A percentile compares a stretch with the other conserved stretches of the same genome.
phyloP scores from a whole-genome alignment of 2,329 filamentous ascomycete genomes.

The Fusarium tricinctum region DNA sequence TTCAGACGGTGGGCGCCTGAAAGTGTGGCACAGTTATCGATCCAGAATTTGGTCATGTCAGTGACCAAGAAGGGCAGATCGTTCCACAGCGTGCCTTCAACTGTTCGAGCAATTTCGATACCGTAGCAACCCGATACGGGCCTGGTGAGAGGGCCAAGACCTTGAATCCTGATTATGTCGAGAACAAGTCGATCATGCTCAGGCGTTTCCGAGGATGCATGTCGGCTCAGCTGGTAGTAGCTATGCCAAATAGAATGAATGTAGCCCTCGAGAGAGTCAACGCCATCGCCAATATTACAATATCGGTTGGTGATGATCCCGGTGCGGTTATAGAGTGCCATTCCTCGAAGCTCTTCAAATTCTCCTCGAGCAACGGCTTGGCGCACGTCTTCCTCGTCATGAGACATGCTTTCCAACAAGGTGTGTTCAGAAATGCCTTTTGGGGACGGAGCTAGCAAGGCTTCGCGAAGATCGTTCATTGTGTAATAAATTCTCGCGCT shows the following conservation, averaged over 20 bases:
- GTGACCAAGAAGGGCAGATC: not conserved
- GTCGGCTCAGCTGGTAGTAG: not conserved
- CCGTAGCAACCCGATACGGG: not conserved
- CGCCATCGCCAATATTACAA: not conserved
- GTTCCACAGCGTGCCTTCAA: not conserved
- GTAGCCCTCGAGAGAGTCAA: not conserved
- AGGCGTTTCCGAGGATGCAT: not conserved
- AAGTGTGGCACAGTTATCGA: not conserved
- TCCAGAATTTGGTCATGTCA: not conserved
- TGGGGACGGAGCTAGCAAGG: not conserved
- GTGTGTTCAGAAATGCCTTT: not conserved
- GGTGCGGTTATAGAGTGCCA: not conserved
- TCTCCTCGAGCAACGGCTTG: not conserved
- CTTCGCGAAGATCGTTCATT: not conserved
- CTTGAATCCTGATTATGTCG: not conserved
- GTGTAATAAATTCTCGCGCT: not conserved
- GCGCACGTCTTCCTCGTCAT: not conserved
- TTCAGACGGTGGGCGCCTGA: not conserved
- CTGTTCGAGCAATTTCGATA: not conserved
- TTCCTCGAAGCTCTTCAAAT: not conserved
- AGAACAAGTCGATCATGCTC: not conserved
- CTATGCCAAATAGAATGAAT: conserved; percentile 2
- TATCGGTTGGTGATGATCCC: not conserved
- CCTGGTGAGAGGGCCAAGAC: not conserved
- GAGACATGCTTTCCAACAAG: not conserved